Evolutionary conservation across 2,329 filamentous ascomycete genomes (phyloP).

Genomic region (Epichloe aotearoae): DNA sequence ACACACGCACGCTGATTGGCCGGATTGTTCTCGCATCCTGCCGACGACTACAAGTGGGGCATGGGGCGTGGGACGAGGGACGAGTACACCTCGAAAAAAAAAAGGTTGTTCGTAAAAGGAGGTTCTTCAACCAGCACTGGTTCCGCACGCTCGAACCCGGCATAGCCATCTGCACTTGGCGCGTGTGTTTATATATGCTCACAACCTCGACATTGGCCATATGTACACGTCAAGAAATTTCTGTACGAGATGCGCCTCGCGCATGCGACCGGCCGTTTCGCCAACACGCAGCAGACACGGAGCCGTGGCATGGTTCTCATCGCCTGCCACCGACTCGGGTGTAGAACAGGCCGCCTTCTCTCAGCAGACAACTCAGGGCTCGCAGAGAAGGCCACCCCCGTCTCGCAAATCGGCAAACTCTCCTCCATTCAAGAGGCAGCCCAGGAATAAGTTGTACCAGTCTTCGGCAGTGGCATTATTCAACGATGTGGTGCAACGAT

Average conservation of each 20-base stretch:
- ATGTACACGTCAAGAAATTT: slow-evolving; percentile 23
- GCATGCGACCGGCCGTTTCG: slow-evolving; percentile 10
- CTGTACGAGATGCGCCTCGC: slow-evolving; percentile 23
- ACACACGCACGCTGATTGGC: neutral
- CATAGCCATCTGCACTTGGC: neutral
- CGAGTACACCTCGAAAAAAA: neutral
- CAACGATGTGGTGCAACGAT: slow-evolving; percentile 20
- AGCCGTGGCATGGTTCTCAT: slow-evolving; percentile 12
- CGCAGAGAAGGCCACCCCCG: neutral
- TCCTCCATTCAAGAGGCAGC: neutral
- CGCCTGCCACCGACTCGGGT: slow-evolving; percentile 8
- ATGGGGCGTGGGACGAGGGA: too few species aligned
- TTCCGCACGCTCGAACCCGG: neutral
- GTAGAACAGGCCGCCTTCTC: neutral
- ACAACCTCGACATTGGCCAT: slow-evolving; percentile 4
- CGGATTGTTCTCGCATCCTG: too few species aligned
- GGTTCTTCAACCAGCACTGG: neutral
- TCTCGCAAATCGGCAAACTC: slow-evolving; percentile 1
- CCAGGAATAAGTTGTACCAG: slow-evolving; percentile 1
- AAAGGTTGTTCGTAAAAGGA: neutral
- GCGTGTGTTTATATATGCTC: too few species aligned
- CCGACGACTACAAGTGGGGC: neutral
- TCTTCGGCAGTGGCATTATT: slow-evolving; percentile 20
- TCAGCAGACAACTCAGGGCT: neutral
- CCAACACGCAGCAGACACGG: neutral